phyloP scores from a whole-genome alignment of 176 grass and related monocot genomes.

The Tillandsia leiboldiana region DNA sequence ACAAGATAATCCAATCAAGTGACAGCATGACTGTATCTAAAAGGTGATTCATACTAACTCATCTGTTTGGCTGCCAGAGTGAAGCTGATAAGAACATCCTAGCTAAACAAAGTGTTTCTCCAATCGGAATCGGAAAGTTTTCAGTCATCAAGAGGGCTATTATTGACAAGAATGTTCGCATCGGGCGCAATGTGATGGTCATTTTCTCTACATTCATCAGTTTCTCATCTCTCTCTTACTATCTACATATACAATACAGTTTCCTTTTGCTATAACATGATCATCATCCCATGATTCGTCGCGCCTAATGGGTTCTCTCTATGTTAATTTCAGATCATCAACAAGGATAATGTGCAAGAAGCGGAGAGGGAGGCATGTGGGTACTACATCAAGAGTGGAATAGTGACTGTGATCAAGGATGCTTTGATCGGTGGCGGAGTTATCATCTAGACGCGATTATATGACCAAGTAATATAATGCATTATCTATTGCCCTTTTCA shows the following conservation, averaged over 20 bases:
- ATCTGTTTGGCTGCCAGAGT: too few species aligned
- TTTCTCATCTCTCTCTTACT: neutral
- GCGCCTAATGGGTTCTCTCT: neutral
- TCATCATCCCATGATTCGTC: neutral
- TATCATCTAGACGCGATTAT: too few species aligned
- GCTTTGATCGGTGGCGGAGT: neutral
- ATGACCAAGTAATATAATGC: too few species aligned
- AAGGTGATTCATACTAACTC: too few species aligned
- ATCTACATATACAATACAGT: neutral
- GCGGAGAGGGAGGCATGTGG: conserved; percentile 10
- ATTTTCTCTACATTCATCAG: neutral
- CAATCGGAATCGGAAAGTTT: conserved; percentile 9
- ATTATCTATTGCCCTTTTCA: too few species aligned
- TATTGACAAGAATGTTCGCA: conserved; percentile 14
- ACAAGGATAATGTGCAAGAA: conserved; percentile 18
- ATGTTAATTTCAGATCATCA: conserved; percentile 13
- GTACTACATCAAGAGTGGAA: conserved; percentile 18
- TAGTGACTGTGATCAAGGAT: conserved; percentile 13
- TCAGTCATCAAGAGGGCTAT: conserved; percentile 14
- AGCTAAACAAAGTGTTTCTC: neutral
- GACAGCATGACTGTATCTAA: too few species aligned
- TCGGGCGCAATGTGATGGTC: conserved; percentile 19
- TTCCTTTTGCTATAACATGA: neutral
- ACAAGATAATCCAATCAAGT: too few species aligned
- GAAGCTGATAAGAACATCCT: too few species aligned